Base-by-base conservation (phyloP, 129 eudicot species). In the Flaveria linearis region DNA sequence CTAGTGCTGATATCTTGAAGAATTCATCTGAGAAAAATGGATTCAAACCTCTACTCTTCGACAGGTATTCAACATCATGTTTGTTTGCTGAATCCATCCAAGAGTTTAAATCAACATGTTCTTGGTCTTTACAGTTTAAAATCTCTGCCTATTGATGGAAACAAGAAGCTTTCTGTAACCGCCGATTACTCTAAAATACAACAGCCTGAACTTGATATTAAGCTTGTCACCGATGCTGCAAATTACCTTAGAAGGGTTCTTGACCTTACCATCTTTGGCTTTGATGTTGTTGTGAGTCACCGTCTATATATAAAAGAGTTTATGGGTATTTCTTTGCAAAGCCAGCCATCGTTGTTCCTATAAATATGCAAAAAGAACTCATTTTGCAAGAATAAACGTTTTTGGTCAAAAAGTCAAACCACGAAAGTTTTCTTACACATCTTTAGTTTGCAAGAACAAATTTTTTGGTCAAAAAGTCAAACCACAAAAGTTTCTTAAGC, bases 261-360 rank as follows among this genome's bases (percentile, higher is more conserved):
- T 60, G 84, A 87, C 75, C 96, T 94, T 57, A 94, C 99, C 63
- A 87, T 94, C 49, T 94, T 91, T 76, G 99, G 99, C 72, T 94
- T 94, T 69, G 99, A 94, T 82, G 99, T 91, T 77, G 99, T 94
- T 79, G 97, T 94, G 76, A 89, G 99, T 90, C 53, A 69, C 78
- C 75, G 46, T 67, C 61, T 68, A 12, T 58, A 52, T 26, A 28
- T 43, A 15, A 39, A 7, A n/a, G 47, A 28, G 33, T 25, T 55
- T 55, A n/a, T 26, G n/a, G 13, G 3, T 22, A 28, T 28, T 26
- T 53, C 20, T 1, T 22, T 56, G 49, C 42, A 10, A 58, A 68
- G 50, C 18, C 3, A 52, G 51, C 6, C 56, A 26, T 26, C 22
- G 28, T 26, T 26, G 28, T 6, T 30, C 36, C 33, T 53, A 26